Evolutionary conservation across 2,329 filamentous ascomycete genomes (phyloP), one percentile per base, ranked within the genome.

Genomic region (Hortaea werneckii): DNA sequence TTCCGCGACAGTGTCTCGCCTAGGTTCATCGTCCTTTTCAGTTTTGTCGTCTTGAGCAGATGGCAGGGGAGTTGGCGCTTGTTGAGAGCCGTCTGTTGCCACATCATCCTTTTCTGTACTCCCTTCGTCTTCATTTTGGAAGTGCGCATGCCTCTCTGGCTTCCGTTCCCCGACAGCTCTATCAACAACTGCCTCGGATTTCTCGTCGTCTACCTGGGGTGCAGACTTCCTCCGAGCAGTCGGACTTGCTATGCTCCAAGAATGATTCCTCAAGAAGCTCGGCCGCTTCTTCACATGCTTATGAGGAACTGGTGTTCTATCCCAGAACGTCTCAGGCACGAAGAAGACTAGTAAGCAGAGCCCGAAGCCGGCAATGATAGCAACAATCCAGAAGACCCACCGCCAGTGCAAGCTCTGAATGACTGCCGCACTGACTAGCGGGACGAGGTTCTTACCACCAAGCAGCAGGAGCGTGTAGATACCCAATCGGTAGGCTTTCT

Each of bases 291-390:
- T 8, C 42, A 44, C 42, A 52, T 62, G 44, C 50, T 67, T 67
- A 40, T 68, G 62, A 29, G 75, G 69, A 29, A 69, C 67, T 6
- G 89, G 88, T 2, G 83, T 83, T 41, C 90, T 76, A 64, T 95
- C 88, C 90, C 90, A 96, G 54, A 95, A 95, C 0, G 88, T 95
- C 67, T 96, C 90, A 0, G 90, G 90, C 0, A 95, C 86, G 56
- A 95, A 94, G 48, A 95, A 73, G 62, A 94, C 95, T 1, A 96
- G 73, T 2, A 94, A 68, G 13, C 78, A 63, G 34, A 81, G 75
- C 49, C 80, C 82, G 41, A 86, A 77, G 0, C 74, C 86, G 30
- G 88, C 84, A 7, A 94, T 70, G 3, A 95, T 85, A 0, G 88
- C 79, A 40, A 94, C 80, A 45, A 94, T 81, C 83, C 83, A 51